Base-by-base conservation (phyloP, 2,329 filamentous ascomycete genomes). In the Dactylonectria estremocensis region DNA sequence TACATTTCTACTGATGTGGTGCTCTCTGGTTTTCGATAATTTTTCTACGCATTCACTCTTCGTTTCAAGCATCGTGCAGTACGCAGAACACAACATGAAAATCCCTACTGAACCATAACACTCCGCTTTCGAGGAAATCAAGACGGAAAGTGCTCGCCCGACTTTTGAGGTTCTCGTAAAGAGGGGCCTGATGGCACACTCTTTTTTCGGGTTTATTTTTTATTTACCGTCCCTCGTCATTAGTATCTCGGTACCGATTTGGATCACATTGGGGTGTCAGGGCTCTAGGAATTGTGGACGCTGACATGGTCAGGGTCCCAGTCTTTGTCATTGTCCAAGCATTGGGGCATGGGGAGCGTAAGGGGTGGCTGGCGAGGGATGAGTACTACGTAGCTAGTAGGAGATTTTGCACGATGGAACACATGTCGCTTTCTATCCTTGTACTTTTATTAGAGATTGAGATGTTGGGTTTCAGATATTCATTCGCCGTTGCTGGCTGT, bases 1-100 rank as follows among this genome's bases (percentile, higher is more conserved):
- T 74, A 72, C 74, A 75, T 73, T 70, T 62, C 69, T 55, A 72
- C 73, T 67, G 61, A 67, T 74, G 64, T 66, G 64, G 64, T 66
- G 58, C 64, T 58, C 35, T 62, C 58, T 66, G 55, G 58, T 33
- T 66, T 60, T 59, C 55, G 28, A 45, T 49, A 56, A 50, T 54
- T 54, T 56, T 52, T 46, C 43, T 55, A 24, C 57, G 35, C 52
- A 61, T 46, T 57, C 56, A 45, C 53, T 66, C 31, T 48, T 61
- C 46, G 14, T 57, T 54, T 48, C 45, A 46, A 46, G 54, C 53
- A 52, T 52, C 28, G 28, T 46, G 46, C 35, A 45, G 48, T 24
- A 50, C 20, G 35, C 35, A 50, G 33, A 16, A 45, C 35, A 50
- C 43, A 16, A 31, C 48, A 53, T 20, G 50, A 53, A 43, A 52